A percentile compares a stretch with the other conserved stretches of the same genome.
Conservation (phyloP, 192 early-diverging fungal genomes). For the Kappamyces sp. region DNA sequence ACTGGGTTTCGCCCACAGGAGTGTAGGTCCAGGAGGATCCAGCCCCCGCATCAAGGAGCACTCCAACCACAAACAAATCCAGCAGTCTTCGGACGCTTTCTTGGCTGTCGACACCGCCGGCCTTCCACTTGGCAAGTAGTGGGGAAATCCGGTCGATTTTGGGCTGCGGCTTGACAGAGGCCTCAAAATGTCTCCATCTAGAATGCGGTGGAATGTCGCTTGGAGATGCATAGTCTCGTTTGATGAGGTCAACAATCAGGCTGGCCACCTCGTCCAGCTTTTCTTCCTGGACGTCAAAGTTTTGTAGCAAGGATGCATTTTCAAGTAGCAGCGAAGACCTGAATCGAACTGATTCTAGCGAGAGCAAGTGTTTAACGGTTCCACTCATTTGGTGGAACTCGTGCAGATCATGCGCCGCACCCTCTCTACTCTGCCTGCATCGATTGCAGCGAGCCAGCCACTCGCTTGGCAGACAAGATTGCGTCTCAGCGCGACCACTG, state of each 20-base stretch:
- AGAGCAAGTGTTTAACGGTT: conserved; percentile 10
- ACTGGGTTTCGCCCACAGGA: conserved; percentile 17
- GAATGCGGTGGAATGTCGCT: conserved; percentile 77
- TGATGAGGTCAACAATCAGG: conserved; percentile 58
- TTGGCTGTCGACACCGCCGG: conserved; percentile 40
- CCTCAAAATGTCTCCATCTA: conserved; percentile 79
- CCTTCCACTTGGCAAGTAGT: conserved; percentile 20
- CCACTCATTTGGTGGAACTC: too few relatives aligned
- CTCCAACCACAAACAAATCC: conserved; percentile 83
- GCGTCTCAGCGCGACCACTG: too few relatives aligned
- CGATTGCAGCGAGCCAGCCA: too few relatives aligned
- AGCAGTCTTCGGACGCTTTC: conserved; percentile 56
- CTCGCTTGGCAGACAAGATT: too few relatives aligned
- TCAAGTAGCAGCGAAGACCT: conserved; percentile 56
- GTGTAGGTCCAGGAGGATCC: conserved; percentile 73
- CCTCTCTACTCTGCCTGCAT: too few relatives aligned
- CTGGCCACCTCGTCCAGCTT: conserved; percentile 64
- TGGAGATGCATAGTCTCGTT: conserved; percentile 62
- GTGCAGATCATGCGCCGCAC: too few relatives aligned
- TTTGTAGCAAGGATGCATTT: conserved; percentile 45
- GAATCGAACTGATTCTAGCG: conserved; percentile 61
- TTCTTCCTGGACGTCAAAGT: conserved; percentile 66
- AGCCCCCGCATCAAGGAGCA: conserved; percentile 89
- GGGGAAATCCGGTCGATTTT: conserved; percentile 22
- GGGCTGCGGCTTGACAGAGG: conserved; percentile 22